Percentiles rank a stretch among this genome's conserved stretches.
Evolutionary conservation across 2,329 filamentous ascomycete genomes (phyloP).

Genomic region (Monilinia fructicola): DNA sequence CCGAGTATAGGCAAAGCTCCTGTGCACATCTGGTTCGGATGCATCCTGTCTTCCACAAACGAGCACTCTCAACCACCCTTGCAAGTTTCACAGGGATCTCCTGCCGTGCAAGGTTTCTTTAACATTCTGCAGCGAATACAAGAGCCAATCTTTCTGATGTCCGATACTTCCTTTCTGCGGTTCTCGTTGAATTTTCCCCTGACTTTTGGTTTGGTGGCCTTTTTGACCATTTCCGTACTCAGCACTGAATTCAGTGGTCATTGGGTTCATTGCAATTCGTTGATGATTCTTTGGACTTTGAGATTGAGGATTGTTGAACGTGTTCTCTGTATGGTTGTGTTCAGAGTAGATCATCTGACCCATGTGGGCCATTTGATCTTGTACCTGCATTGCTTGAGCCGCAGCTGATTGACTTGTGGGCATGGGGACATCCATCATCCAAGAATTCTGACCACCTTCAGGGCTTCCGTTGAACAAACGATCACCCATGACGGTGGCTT

Average conservation of each 20-base stretch:
- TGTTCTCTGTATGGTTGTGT: conserved; percentile 26
- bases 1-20: conserved; percentile 62
- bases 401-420: conserved; percentile 15
- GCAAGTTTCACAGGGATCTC: conserved; percentile 62
- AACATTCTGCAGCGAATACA: conserved; percentile 66
- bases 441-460: conserved; percentile 31
- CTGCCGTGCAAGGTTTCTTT: conserved; percentile 65
- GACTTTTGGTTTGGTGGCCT: conserved; percentile 45
- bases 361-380: conserved; percentile 21
- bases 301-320: conserved; percentile 14
- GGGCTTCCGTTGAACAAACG: conserved; percentile 28
- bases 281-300: conserved; percentile 28
- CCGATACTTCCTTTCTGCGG: conserved; percentile 64
- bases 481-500: conserved; percentile 32
- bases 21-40: conserved; percentile 62
- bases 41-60: conserved; percentile 65
- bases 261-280: conserved; percentile 33
- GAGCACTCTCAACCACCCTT: conserved; percentile 62
- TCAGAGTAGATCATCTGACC: conserved; percentile 32
- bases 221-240: conserved; percentile 39
- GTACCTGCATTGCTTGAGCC: conserved; percentile 10
- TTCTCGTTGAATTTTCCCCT: conserved; percentile 57
- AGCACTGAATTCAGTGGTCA: conserved; percentile 39
- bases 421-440: conserved; percentile 35
- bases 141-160: conserved; percentile 63